Evolutionary conservation across 108 stramenopile species (phyloP).

Genomic region (Phaeodactylum tricornutum): DNA sequence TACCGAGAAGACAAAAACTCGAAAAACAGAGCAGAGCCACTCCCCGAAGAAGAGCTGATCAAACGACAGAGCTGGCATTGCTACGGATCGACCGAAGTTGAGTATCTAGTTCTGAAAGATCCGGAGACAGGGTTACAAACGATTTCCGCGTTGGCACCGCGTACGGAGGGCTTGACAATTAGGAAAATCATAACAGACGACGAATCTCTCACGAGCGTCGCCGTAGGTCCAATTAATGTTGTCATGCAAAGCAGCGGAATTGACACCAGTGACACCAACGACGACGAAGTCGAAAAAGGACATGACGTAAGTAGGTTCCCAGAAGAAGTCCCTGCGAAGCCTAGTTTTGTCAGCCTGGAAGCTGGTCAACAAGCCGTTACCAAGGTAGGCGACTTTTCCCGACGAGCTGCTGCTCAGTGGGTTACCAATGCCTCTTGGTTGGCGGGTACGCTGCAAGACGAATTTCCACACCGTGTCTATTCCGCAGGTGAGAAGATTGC

Average conservation of each 20-base stretch:
- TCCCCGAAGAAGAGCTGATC: conserved; percentile 4
- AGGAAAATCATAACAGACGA: background rate
- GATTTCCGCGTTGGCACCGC: conserved; percentile 1
- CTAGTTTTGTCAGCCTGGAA: background rate
- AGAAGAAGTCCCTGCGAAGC: background rate
- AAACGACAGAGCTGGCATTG: conserved; percentile 21
- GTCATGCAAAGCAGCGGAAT: background rate
- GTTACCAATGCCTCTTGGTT: background rate
- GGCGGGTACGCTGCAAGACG: background rate
- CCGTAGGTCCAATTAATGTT: background rate
- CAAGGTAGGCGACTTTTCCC: background rate
- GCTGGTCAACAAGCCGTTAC: background rate
- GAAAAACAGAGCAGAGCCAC: background rate
- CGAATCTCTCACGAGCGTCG: background rate
- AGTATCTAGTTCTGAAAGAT: conserved; percentile 26
- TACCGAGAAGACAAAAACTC: background rate
- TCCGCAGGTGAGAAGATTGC: background rate
- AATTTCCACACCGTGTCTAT: background rate
- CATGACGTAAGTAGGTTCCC: background rate
- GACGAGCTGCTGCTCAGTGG: background rate
- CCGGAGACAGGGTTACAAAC: background rate
- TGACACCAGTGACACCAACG: background rate
- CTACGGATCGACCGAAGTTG: conserved; percentile 39
- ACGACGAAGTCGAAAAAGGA: background rate
- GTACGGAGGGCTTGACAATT: conserved; percentile 2